These are phyloP conservation scores for Stephanodiscus triporus DNA, from an alignment of 108 stramenopile genomes.

Conservation along the genomic window DNA sequence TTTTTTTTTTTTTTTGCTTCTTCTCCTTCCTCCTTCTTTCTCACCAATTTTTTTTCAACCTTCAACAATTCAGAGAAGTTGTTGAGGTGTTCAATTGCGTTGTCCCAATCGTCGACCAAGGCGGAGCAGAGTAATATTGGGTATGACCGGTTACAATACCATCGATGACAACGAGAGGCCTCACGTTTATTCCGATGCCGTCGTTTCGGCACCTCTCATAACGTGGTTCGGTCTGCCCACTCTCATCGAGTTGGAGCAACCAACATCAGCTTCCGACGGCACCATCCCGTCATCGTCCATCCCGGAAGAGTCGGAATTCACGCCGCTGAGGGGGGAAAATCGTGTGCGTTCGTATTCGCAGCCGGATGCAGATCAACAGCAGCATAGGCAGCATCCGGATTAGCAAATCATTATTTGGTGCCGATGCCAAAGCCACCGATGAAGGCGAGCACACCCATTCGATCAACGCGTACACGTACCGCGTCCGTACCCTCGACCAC, in stretches of 20 bases:
- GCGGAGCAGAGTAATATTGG: too few relatives aligned
- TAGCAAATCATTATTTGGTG: neutral
- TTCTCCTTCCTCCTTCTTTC: too few relatives aligned
- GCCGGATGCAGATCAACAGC: neutral
- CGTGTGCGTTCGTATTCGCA: slow-evolving; percentile 1
- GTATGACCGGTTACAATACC: neutral
- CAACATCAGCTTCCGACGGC: neutral
- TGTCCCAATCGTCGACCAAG: too few relatives aligned
- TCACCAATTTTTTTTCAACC: too few relatives aligned
- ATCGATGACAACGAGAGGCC: slow-evolving; percentile 16
- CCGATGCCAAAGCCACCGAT: neutral
- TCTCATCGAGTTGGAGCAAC: slow-evolving; percentile 40
- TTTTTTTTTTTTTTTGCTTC: too few relatives aligned
- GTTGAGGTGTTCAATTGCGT: too few relatives aligned
- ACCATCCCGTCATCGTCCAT: neutral
- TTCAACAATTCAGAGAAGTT: too few relatives aligned
- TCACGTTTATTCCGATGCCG: slow-evolving; percentile 29
- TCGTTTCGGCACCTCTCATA: slow-evolving; percentile 38
- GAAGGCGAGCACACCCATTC: neutral
- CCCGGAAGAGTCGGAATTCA: slow-evolving; percentile 4
- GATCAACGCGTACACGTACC: slow-evolving; percentile 41
- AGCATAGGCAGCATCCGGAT: neutral
- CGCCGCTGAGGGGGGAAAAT: neutral
- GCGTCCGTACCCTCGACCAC: slow-evolving; percentile 18
- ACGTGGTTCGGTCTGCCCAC: slow-evolving; percentile 48